Percentiles rank a stretch among this genome's conserved stretches.
phyloP scores from a whole-genome alignment of 2,329 filamentous ascomycete genomes.

The Fusarium sulawesiense region DNA sequence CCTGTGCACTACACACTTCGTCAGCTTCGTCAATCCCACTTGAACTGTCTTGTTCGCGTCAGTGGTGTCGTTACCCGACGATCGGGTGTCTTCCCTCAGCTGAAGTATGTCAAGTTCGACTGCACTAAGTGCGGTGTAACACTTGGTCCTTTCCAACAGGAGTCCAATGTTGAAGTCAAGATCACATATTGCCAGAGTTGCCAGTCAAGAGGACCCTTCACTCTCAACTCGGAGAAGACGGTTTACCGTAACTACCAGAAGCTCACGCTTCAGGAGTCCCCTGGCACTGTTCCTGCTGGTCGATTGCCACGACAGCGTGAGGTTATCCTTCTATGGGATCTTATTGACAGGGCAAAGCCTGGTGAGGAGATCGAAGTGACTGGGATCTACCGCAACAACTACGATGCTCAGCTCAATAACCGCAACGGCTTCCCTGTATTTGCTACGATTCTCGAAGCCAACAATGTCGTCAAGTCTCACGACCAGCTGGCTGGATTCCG shows the following conservation, averaged over 20 bases:
- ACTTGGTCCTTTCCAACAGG: constrained; percentile 95
- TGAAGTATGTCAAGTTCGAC: constrained; percentile 99
- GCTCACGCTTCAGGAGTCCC: constrained; percentile 94
- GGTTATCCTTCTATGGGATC: constrained; percentile 94
- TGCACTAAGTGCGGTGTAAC: constrained; percentile 93
- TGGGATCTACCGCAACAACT: constrained; percentile 97
- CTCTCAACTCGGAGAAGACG: constrained; percentile 95
- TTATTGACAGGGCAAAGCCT: constrained; percentile 96
- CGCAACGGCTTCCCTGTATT: constrained; percentile 99
- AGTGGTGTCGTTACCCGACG: constrained; percentile 94
- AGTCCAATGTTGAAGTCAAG: constrained; percentile 95
- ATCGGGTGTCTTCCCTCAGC: constrained; percentile 94
- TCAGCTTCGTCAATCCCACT: constrained; percentile 91
- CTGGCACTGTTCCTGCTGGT: constrained; percentile 94
- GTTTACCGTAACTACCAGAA: constrained; percentile 99
- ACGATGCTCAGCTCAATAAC: constrained; percentile 97
- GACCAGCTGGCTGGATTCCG: constrained; percentile 97
- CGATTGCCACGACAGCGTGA: constrained; percentile 93
- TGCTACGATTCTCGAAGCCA: constrained; percentile 96
- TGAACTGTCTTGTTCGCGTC: constrained; percentile 95
- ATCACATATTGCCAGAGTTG: constrained; percentile 97
- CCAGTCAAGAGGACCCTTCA: constrained; percentile 94
- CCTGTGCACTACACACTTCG: constrained; percentile 95
- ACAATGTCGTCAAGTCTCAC: constrained; percentile 96
- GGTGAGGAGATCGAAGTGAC: constrained; percentile 98